Evolutionary conservation across 106 monocot species (phyloP).

Genomic region (Amphibolis antarctica): DNA sequence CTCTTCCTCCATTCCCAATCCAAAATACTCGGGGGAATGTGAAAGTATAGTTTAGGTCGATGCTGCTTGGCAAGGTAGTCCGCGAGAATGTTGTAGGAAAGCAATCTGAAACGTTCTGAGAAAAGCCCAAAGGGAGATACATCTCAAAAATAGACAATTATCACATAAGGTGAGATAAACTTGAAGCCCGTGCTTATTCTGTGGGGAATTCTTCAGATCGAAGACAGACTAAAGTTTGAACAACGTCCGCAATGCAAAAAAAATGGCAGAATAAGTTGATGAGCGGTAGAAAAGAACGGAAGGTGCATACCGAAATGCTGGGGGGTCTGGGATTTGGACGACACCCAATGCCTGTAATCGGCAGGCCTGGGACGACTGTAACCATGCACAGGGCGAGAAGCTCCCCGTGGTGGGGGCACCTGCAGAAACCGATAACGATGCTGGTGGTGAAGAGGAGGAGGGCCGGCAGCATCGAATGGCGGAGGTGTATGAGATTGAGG

Average conservation of each 20-base stretch:
- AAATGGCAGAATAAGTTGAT: too few relatives aligned
- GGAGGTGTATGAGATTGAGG: background rate
- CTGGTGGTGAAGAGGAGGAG: background rate
- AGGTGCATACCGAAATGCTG: constrained; percentile 37
- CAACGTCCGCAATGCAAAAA: too few relatives aligned
- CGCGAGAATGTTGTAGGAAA: constrained; percentile 95
- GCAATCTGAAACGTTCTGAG: constrained; percentile 65
- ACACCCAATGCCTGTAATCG: constrained; percentile 43
- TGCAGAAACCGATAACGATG: background rate
- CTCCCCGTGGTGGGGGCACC: background rate
- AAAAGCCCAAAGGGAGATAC: constrained; percentile 4
- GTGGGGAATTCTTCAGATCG: too few relatives aligned
- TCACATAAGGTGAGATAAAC: background rate
- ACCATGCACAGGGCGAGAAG: background rate
- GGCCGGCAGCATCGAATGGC: background rate
- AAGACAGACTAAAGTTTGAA: too few relatives aligned
- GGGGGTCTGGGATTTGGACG: constrained; percentile 26
- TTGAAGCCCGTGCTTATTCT: background rate
- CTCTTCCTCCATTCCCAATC: constrained; percentile 92
- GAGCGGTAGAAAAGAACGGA: background rate
- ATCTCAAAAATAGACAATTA: background rate
- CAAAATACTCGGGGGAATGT: constrained; percentile 53
- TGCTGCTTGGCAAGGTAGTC: constrained; percentile 84
- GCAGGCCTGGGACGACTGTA: constrained; percentile 20
- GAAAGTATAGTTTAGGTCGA: constrained; percentile 56